Base-by-base conservation (phyloP, 2,329 filamentous ascomycete genomes). In the Cercospora zeae-maydis region DNA sequence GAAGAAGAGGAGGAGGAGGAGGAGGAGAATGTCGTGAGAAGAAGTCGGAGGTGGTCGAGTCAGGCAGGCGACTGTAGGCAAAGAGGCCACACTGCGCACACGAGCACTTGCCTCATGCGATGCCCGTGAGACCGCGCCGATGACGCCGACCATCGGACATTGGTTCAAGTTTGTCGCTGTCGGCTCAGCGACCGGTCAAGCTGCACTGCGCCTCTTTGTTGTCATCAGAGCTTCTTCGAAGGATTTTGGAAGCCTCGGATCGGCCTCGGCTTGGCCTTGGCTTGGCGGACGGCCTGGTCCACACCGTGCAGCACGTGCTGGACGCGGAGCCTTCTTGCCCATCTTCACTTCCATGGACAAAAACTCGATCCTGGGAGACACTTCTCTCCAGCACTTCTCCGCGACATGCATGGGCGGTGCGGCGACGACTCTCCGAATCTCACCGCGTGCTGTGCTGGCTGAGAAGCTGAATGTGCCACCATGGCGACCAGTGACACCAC, bases 181-280 rank as follows among this genome's bases (percentile, higher is more conserved):
- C n/a, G n/a, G n/a, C n/a, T n/a, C 14, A 37, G 53, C 34, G 9
- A 58, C 55, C 55, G 55, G 55, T 58, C 55, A 58, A 31, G 55
- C 55, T 42, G 54, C 54, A 57, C 54, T 57, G 54, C 54, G 54
- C 54, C 54, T 45, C 54, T 30, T 13, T 51, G 6, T 51, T 33
- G 37, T 47, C 36, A 24, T 42, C 21, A 45, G 24, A 39, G 54
- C 33, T 27, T 19, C 19, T 45, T n/a, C 36, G 54, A 57, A 47
- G 37, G 55, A 58, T 58, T 58, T 27, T 58, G 55, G 37, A 58
- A 58, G 37, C 36, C 47, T 34, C 24, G 21, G 21, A 37, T 11
- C 39, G 10, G n/a, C 10, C 24, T 45, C 21, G 36, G 55, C 39
- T 27, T 13, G n/a, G 37, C 14, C 31, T 52, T 10, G 31, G 49